Evolutionary conservation across 2,329 filamentous ascomycete species (phyloP), one percentile per base, ranked within the genome.

Genomic region (Rhynchosporium secalis): DNA sequence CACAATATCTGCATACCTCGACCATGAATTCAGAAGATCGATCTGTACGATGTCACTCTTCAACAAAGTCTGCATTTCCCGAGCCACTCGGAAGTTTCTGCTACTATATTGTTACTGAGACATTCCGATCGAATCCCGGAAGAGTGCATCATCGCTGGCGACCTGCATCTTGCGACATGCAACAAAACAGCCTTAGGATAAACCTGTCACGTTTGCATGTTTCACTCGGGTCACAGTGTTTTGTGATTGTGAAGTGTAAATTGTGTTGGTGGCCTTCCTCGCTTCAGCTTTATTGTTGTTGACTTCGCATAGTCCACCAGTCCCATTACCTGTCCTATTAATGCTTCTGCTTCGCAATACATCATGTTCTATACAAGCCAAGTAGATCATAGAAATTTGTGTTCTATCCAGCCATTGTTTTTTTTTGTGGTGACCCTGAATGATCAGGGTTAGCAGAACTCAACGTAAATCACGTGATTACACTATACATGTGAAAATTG

Each of bases 131-230:
- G n/a, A 40, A 38, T 33, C 33, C 15, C 49, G 49, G 31, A 15
- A 52, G 49, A 26, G 31, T 52, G 33, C 49, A 52, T 52, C 49
- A 52, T 52, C 49, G 49, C 33, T 33, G 49, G 49, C 49, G 49
- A 52, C 31, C 31, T 52, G 49, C 49, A 52, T 15, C 33, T 52
- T 52, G 29, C 49, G 49, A 52, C n/a, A 33, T 52, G 33, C 49
- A 52, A 52, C 49, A 52, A n/a, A 52, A 52, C 5, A 8, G 13
- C n/a, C 38, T 51, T 15, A 33, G 48, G 48, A 31, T 28, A 31
- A 26, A 38, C 7, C 4, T 38, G 33, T 38, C 49, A 38, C 31
- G 31, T 26, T 26, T 52, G 31, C 26, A 26, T 15, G 36, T 52
- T 7, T 6, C 26, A 26, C 20, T 31, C 4, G 49, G 29, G 49